A percentile compares a stretch with the other conserved stretches of the same genome.
Conservation (phyloP, 345 rosid species). For the Citrus glauca region DNA sequence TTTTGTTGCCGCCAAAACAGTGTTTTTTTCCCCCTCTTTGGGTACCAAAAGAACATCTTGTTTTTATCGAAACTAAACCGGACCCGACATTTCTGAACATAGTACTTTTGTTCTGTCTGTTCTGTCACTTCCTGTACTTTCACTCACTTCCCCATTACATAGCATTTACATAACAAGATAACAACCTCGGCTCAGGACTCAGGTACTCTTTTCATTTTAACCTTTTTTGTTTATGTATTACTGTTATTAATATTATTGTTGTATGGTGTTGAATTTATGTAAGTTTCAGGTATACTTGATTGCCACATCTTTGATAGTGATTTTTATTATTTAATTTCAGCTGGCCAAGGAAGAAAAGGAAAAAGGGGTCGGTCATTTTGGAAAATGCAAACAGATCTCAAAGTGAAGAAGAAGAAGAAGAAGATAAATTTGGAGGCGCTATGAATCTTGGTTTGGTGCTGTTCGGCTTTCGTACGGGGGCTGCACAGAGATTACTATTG, state of each 20-base stretch:
- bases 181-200: not conserved
- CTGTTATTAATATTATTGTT: not conserved
- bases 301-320: constrained; percentile 13
- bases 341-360: not conserved
- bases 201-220: not conserved
- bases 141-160: not conserved
- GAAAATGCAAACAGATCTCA: constrained; percentile 21
- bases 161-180: not conserved
- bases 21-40: not conserved
- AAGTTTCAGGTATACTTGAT: not conserved
- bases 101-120: constrained; percentile 28
- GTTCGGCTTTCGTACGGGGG: not conserved
- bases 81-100: constrained; percentile 44
- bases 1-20: not conserved
- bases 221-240: not conserved
- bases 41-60: not conserved
- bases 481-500: not conserved
- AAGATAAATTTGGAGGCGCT: not conserved
- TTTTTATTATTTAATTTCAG: constrained; percentile 9
- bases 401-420: not conserved
- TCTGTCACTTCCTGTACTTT: constrained; percentile 2
- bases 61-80: not conserved
- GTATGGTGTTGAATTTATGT: not conserved
- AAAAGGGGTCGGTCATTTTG: not conserved
- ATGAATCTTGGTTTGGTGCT: constrained; percentile 1